These are phyloP conservation scores for Wickerhamiella infanticola DNA, from an alignment of 1,139 yeast genomes.

Conservation along the genomic window DNA sequence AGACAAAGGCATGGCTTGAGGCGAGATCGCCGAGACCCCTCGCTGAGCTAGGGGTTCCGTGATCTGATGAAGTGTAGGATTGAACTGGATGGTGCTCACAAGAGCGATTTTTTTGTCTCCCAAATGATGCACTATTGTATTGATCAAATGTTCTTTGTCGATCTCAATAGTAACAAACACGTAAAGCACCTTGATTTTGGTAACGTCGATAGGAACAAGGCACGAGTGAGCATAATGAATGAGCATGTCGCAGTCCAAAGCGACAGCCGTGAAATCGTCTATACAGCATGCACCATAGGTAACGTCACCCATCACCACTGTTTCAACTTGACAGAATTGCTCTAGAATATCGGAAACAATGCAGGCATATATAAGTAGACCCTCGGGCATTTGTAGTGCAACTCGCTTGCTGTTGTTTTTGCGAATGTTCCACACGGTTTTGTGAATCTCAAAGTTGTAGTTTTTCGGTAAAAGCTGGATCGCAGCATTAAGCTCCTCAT, in stretches of 20 bases:
- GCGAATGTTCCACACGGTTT: constrained; percentile 83
- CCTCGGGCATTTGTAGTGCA: constrained; percentile 97
- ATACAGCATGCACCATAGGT: constrained; percentile 98
- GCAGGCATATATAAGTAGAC: constrained; percentile 71
- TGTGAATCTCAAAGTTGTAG: constrained; percentile 90
- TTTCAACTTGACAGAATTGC: constrained; percentile 77
- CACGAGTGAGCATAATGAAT: constrained; percentile 98
- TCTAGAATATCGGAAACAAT: constrained; percentile 79
- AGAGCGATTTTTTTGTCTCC: constrained; percentile 48
- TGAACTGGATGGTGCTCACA: constrained; percentile 93
- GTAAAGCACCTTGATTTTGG: constrained; percentile 75
- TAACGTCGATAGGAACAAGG: constrained; percentile 85
- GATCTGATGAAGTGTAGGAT: constrained; percentile 78
- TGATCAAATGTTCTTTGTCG: constrained; percentile 66
- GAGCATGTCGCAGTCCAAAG: constrained; percentile 84
- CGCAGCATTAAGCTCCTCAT: constrained; percentile 67
- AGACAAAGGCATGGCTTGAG: constrained; percentile 84
- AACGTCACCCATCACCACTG: constrained; percentile 95
- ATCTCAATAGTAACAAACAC: constrained; percentile 91
- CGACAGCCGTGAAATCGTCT: constrained; percentile 87
- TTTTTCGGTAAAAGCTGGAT: constrained; percentile 70
- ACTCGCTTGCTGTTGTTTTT: constrained; percentile 61
- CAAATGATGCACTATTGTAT: constrained; percentile 62
- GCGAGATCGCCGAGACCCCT: constrained; percentile 43
- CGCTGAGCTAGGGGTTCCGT: constrained; percentile 33